These are phyloP conservation scores for Macrophomina phaseolina DNA, from an alignment of 2,329 filamentous ascomycete genomes.

Conservation along the genomic window DNA sequence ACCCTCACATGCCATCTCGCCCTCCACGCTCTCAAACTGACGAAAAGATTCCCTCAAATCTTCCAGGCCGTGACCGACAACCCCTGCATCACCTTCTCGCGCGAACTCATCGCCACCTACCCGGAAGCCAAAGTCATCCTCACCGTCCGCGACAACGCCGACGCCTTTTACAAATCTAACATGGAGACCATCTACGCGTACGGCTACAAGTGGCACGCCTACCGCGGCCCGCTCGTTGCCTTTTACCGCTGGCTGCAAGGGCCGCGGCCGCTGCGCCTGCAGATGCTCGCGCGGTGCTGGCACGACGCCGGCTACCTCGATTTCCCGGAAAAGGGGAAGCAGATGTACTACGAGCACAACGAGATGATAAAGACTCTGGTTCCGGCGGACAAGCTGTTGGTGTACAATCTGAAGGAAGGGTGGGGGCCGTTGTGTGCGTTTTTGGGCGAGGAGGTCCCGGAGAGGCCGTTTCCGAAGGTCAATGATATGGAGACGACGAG, in stretches of 20 bases:
- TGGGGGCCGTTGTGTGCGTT: constrained; percentile 55
- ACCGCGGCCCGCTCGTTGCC: not conserved
- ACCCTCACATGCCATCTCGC: too few relatives aligned
- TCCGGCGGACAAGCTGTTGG: constrained; percentile 34
- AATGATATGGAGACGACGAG: constrained; percentile 36
- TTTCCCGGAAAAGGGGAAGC: not conserved
- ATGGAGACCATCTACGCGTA: constrained; percentile 7
- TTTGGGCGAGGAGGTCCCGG: constrained; percentile 44
- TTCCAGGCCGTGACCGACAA: constrained; percentile 29
- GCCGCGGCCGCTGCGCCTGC: not conserved
- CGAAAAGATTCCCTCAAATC: not conserved
- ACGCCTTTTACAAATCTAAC: constrained; percentile 18
- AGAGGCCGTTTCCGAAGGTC: constrained; percentile 41
- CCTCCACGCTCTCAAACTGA: too few relatives aligned
- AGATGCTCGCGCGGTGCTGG: not conserved
- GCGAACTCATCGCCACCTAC: constrained; percentile 32
- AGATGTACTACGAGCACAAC: not conserved
- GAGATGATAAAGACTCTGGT: not conserved
- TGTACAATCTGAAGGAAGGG: constrained; percentile 48
- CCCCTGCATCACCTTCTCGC: constrained; percentile 29
- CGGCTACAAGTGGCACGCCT: not conserved
- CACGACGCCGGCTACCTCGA: not conserved
- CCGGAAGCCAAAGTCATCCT: constrained; percentile 33
- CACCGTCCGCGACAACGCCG: constrained; percentile 25
- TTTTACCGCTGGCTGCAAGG: not conserved